Base-by-base conservation (phyloP, 2,329 filamentous ascomycete species). In the Fusarium sp. region DNA sequence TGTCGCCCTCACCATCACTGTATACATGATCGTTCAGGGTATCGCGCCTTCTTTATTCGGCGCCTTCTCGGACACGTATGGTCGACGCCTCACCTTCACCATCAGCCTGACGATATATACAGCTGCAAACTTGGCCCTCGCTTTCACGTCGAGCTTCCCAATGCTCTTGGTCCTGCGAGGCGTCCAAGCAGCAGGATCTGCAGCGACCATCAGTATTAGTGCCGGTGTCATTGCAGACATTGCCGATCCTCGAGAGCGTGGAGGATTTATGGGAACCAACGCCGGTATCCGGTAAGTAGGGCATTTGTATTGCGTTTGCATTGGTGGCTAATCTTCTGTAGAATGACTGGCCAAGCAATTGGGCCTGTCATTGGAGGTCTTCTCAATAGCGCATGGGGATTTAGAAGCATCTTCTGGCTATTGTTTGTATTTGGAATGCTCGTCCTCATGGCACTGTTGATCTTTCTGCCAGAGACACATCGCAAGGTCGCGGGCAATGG, bases 1-100 rank as follows among this genome's bases (percentile, higher is more conserved):
- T 45, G 66, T 85, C 58, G 84, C 84, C 67, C 69, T 85, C 27
- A 82, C 82, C 8, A 76, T 85, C 54, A 85, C 84, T 7, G 81
- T 82, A 0, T 85, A 84, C 67, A 79, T 84, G 77, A 80, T 87
- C 35, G 81, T 87, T 16, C 85, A 86, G 76, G 86, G 82, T 7
- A 74, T 88, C 10, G 81, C 83, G 0, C 86, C 86, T 1, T 80
- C 81, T 10, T 77, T 86, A 31, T 80, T 84, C 20, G 86, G 84
- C 9, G 81, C 81, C n/a, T 80, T 86, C 16, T 82, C 85, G 0
- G 86, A 87, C 61, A 68, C 48, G 2, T 65, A 65, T 14, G 72
- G 72, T 18, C 69, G 69, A 5, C 69, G 72, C 13, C 52, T 68
- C 14, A 57, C 66, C 7, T 72, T 72, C 24, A 58, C 61, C n/a